Evolutionary conservation across 2,329 filamentous ascomycete species (phyloP).

Genomic region (Alternaria infectoria): DNA sequence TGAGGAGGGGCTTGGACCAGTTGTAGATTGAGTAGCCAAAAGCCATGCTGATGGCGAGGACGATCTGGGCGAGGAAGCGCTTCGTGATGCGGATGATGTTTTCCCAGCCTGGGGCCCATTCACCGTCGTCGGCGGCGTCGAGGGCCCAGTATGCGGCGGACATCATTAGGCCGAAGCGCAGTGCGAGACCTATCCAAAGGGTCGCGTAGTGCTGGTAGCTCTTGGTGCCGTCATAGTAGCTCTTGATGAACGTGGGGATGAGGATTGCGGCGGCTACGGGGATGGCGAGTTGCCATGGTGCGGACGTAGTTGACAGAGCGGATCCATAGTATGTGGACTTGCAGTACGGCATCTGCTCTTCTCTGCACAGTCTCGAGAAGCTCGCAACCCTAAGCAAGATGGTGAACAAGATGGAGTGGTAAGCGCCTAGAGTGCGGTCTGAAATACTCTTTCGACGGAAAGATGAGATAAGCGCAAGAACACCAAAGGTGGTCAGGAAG

Average conservation of each 20-base stretch:
- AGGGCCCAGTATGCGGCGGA: constrained; percentile 85
- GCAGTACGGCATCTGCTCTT: constrained; percentile 98
- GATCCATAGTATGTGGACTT: constrained; percentile 95
- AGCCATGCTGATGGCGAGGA: constrained; percentile 79
- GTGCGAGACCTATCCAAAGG: constrained; percentile 80
- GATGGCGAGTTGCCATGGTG: constrained; percentile 84
- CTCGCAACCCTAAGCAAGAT: constrained; percentile 80
- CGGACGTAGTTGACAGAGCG: constrained; percentile 87
- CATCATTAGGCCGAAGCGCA: constrained; percentile 77
- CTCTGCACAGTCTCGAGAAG: constrained; percentile 88
- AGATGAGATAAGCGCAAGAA: constrained; percentile 75
- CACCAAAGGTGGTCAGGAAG: constrained; percentile 86
- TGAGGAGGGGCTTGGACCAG: constrained; percentile 85
- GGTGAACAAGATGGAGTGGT: constrained; percentile 85
- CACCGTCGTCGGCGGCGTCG: constrained; percentile 84
- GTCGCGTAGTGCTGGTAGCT: constrained; percentile 88
- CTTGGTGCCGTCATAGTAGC: constrained; percentile 79
- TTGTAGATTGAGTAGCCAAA: constrained; percentile 85
- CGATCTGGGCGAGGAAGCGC: constrained; percentile 78
- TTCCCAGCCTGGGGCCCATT: constrained; percentile 70
- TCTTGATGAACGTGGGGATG: constrained; percentile 77
- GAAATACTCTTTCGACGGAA: constrained; percentile 71
- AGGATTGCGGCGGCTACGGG: constrained; percentile 75
- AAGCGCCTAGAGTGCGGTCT: constrained; percentile 77
- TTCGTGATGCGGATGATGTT: constrained; percentile 72